Conservation (phyloP, 768 basidiomycete species). For the Trametopsis cervina region DNA sequence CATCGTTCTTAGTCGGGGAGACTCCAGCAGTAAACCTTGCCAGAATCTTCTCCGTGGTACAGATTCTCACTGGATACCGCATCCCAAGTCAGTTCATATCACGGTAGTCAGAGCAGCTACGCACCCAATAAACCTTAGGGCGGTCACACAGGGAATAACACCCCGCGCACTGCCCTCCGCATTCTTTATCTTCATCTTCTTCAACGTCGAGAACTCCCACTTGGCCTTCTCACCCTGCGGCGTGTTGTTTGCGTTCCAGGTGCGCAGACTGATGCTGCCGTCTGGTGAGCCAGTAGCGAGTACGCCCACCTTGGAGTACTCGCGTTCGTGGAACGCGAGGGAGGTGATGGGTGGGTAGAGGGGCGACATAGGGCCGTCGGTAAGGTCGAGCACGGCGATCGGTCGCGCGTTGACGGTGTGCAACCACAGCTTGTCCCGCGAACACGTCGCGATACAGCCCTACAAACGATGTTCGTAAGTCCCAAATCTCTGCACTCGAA, state of each 20-base stretch:
- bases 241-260: conserved; percentile 78
- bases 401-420: conserved; percentile 84
- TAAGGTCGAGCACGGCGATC: conserved; percentile 65
- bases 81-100: no score
- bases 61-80: conserved; percentile 48
- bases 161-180: conserved; percentile 29
- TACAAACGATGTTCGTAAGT: conserved; percentile 23
- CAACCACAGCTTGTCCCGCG: conserved; percentile 58
- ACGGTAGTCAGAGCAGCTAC: conserved; percentile 14
- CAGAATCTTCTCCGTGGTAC: conserved; percentile 60
- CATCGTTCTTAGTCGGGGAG: conserved; percentile 35
- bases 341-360: conserved; percentile 53
- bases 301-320: conserved; percentile 71
- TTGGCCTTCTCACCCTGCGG: conserved; percentile 55
- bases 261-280: conserved; percentile 71
- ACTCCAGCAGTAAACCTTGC: conserved; percentile 51
- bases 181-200: conserved; percentile 56
- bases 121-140: conserved; percentile 80
- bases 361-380: conserved; percentile 35
- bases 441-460: conserved; percentile 89
- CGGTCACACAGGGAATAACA: conserved; percentile 50
- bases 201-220: conserved; percentile 70
- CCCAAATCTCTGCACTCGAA: neutral
- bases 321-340: conserved; percentile 83
- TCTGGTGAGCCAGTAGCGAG: conserved; percentile 77